Conservation (phyloP, 2,329 filamentous ascomycete species). For the Cladosporium sp. region DNA sequence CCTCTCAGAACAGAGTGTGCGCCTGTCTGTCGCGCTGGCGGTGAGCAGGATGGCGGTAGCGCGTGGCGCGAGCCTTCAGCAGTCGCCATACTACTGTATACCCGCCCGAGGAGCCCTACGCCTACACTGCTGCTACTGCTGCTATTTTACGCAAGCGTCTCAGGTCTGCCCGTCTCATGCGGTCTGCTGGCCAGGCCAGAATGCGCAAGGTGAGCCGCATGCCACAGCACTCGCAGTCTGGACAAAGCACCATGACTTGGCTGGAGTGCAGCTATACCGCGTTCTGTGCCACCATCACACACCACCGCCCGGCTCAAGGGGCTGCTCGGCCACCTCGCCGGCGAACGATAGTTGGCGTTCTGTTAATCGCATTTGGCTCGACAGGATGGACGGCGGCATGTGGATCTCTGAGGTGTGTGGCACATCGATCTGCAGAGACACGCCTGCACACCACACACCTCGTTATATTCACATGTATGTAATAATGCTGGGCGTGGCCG, state of each 20-base stretch:
- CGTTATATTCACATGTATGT: conserved; percentile 22
- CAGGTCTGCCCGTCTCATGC: conserved; percentile 6
- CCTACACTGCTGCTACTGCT: background rate
- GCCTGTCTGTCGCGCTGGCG: background rate
- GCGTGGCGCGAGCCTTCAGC: conserved; percentile 13
- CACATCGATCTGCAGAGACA: conserved; percentile 20
- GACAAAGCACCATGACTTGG: background rate
- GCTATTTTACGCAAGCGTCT: conserved; percentile 16
- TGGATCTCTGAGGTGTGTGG: conserved; percentile 10
- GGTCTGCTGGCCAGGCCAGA: conserved; percentile 11
- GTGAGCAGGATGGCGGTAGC: conserved; percentile 13
- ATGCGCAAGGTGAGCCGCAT: conserved; percentile 1
- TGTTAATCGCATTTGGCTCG: conserved; percentile 18
- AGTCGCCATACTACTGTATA: conserved; percentile 6
- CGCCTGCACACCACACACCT: conserved; percentile 16
- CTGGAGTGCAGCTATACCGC: conserved; percentile 1
- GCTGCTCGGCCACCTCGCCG: conserved; percentile 10
- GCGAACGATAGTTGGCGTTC: conserved; percentile 19
- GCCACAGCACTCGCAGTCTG: background rate
- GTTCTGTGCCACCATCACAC: conserved; percentile 9
- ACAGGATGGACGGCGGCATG: conserved; percentile 9
- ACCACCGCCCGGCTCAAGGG: conserved; percentile 7
- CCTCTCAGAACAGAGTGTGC: background rate
- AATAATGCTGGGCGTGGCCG: background rate
- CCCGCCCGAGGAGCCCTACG: background rate